Evolutionary conservation across 192 early-diverging fungal genomes (phyloP), one percentile per base, ranked within the genome.

Genomic region (Umbelopsis vinacea): DNA sequence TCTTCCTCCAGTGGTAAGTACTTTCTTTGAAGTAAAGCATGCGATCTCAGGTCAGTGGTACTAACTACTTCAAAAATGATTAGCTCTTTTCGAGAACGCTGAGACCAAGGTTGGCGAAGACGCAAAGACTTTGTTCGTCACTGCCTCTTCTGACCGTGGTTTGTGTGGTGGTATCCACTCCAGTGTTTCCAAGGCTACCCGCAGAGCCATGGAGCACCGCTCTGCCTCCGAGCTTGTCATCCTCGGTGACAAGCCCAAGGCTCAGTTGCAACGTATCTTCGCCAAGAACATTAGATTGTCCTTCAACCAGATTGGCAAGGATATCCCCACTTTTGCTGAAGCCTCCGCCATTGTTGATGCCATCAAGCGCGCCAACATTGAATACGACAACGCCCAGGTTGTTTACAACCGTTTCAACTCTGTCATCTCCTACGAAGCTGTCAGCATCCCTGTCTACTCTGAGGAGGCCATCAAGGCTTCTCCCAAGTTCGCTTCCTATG

Each of bases 121-220:
- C 22, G 85, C 84, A 69, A 89, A 90, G 74, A 85, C 89, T 66
- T 77, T 98, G 40, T 84, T 90, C 70, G 81, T 99, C 70, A 91
- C 93, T 29, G 86, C 92, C 52, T 97, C 96, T 38, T 96, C 95
- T 54, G 97, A 99, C 88, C 90, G 94, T 87, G 97, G 97, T 85
- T 92, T 99, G 43, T 99, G 97, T 83, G 96, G 97, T 82, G 96
- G 96, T 89, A 96, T 99, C 82, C 96, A 99, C 92, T 92, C 91
- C 74, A 93, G 91, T 72, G 90, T 99, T 45, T 83, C 94, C 76
- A 96, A 96, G 82, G 82, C 80, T 73, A 90, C 93, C 77, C 92
- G 92, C 74, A 86, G 79, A 68, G 78, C 85, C 72, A 68, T 96
- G 24, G 82, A 78, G 40, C 74, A 83, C n/a, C 75, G 87, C 54